Base-by-base conservation (phyloP, 805 yeast species). In the Myxozyma sirexii region DNA sequence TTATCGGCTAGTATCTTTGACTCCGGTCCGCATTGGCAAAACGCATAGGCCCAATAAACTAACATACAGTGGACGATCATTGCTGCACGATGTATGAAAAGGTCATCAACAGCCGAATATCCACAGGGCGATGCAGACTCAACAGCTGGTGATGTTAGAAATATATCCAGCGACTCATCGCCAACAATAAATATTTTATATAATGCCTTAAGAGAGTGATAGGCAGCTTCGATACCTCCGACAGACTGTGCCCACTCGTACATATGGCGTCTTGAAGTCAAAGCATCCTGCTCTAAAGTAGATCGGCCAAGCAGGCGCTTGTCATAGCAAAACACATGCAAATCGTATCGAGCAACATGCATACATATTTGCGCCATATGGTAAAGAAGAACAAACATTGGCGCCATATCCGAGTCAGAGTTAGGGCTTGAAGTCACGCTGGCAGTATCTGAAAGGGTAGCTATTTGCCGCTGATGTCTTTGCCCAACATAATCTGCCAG, bases 251-350 rank as follows among this genome's bases (percentile, higher is more conserved):
- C 75, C 84, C 88, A 83, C 48, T 77, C 81, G 43, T 75, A 71
- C 21, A 87, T 79, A 61, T 84, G 76, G 15, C 73, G 73, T 38
- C 77, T 75, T 10, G 82, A 83, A 1, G 77, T 74, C 24, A 78
- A 78, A 63, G 82, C 79, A 58, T 82, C 85, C 0, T 74, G 69
- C 15, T 75, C 74, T 3, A 82, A 80, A 7, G 87, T 84, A 43
- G 76, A 76, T 33, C 85, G 89, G 68, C 83, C 87, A 84, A 87
- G 85, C 67, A 91, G 81, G 74, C 87, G 83, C 0, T 92, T 92
- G 6, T 90, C 88, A 0, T 96, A 96, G 1, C 92, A 85, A 72
- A 79, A 86, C 6, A 88, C 85, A 51, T 87, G 87, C 63, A 88
- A 83, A 71, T 90, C 96, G 71, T 87, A 85, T 64, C 88, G 90